phyloP scores from a whole-genome alignment of 352 stramenopile species.

The Phytopythium delawarense region DNA sequence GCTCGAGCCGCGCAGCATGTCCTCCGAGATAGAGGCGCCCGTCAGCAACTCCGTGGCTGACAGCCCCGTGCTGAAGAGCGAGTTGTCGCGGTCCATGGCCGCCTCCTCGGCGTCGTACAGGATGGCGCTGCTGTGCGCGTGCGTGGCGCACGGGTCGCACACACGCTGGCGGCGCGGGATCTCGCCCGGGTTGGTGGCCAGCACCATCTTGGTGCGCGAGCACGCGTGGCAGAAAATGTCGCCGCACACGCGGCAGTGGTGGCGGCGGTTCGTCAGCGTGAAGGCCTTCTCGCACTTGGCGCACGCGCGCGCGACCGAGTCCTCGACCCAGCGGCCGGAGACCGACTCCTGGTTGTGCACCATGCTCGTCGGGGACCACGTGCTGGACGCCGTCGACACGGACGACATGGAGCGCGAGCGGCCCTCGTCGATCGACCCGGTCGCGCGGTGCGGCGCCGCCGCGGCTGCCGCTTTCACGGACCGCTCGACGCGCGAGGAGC shows the following conservation, averaged over 20 bases:
- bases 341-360: conserved; percentile 46
- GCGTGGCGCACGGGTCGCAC: conserved; percentile 58
- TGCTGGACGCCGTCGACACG: conserved; percentile 63
- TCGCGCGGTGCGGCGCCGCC: not conserved
- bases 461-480: conserved; percentile 18
- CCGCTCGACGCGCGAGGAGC: conserved; percentile 21
- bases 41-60: conserved; percentile 25
- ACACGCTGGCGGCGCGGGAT: conserved; percentile 70
- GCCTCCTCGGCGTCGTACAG: conserved; percentile 53
- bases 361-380: conserved; percentile 51
- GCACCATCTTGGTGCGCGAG: conserved; percentile 74
- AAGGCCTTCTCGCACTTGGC: conserved; percentile 67
- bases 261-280: conserved; percentile 69
- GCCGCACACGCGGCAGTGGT: conserved; percentile 81
- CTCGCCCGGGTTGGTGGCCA: conserved; percentile 61
- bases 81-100: conserved; percentile 17
- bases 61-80: conserved; percentile 27
- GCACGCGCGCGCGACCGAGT: conserved; percentile 46
- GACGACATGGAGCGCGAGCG: conserved; percentile 54
- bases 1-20: conserved; percentile 12
- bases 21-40: conserved; percentile 16
- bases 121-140: conserved; percentile 61
- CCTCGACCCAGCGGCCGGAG: conserved; percentile 66
- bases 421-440: not conserved
- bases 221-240: conserved; percentile 82